Base-by-base conservation (phyloP, 352 stramenopile genomes). In the Phytophthora palmivora region DNA sequence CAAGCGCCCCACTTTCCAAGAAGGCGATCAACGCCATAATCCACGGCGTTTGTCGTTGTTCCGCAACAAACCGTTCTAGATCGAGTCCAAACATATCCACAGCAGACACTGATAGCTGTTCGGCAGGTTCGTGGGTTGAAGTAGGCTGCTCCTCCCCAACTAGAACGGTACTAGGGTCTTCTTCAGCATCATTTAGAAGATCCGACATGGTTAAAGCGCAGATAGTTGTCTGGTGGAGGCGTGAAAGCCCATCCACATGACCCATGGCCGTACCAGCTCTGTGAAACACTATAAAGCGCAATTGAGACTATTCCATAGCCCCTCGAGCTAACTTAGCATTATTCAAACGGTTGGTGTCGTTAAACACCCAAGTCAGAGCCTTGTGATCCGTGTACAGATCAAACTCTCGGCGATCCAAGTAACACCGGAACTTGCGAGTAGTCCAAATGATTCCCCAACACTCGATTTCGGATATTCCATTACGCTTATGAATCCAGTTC, bases 231-330 rank as follows among this genome's bases (percentile, higher is more conserved):
- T 4, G 4, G 26, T 32, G 26, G 4, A 32, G 26, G 8, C 26
- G 26, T 32, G 26, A 28, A 21, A n/a, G n/a, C n/a, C n/a, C n/a
- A n/a, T n/a, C n/a, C n/a, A n/a, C n/a, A n/a, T n/a, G n/a, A n/a
- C n/a, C 42, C 42, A 36, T 49, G 0, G 11, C 19, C 2, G 42
- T 49, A 1, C 42, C 42, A 6, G 42, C 7, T 22, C 36, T 49
- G 24, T 49, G 42, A 4, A 37, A 36, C 22, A 49, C 42, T 12
- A 34, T 49, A 6, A 49, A 49, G 9, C 22, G 22, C 12, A 49
- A 14, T 9, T 49, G 21, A 5, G 42, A 49, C 24, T 37, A 24
- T 11, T 49, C 24, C 42, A 49, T 49, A 7, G 14, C 42, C 42
- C 42, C 34, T 0, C 42, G 12, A 14, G 12, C 42, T 5, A 49